A percentile compares a stretch with the other conserved stretches of the same genome.
These are phyloP conservation scores for Taiozyma sp. DNA, from an alignment of 1,139 yeast species.

Conservation along the genomic window DNA sequence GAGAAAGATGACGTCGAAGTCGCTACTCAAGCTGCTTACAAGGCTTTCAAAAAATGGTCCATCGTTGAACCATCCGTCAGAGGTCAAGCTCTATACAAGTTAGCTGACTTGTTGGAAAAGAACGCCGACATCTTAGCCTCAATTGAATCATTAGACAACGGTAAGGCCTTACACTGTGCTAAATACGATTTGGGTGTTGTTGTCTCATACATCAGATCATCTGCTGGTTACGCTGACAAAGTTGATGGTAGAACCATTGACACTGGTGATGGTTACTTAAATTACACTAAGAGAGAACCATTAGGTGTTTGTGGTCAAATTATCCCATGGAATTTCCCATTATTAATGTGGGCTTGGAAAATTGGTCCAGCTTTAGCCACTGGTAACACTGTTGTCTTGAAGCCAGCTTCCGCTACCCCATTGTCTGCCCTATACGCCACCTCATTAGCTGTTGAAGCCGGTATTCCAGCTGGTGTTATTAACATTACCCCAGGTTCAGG, in stretches of 20 bases:
- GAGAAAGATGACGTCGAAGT: constrained; percentile 51
- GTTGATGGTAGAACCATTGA: constrained; percentile 64
- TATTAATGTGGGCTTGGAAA: constrained; percentile 83
- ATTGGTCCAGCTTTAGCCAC: constrained; percentile 80
- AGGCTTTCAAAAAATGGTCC: constrained; percentile 49
- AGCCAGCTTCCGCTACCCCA: constrained; percentile 84
- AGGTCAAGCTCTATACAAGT: constrained; percentile 51
- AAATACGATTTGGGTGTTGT: constrained; percentile 56
- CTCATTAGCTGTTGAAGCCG: constrained; percentile 59
- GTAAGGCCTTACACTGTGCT: constrained; percentile 61
- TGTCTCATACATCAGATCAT: constrained; percentile 55
- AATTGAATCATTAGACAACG: constrained; percentile 79
- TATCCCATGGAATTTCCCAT: constrained; percentile 88
- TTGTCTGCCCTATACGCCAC: constrained; percentile 68
- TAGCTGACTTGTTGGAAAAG: constrained; percentile 62
- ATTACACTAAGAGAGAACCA: constrained; percentile 60
- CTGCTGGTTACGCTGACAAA: constrained; percentile 84
- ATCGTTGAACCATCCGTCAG: constrained; percentile 46
- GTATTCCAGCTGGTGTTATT: constrained; percentile 76
- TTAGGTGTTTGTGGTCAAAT: constrained; percentile 80
- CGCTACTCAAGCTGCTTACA: constrained; percentile 55
- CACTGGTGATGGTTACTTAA: constrained; percentile 58
- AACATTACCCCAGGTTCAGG: constrained; percentile 79
- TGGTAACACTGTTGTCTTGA: constrained; percentile 77
- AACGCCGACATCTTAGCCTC: constrained; percentile 59